These are phyloP conservation scores for Penicillium griseofulvum DNA, from an alignment of 2,329 filamentous ascomycete genomes.

Conservation along the genomic window DNA sequence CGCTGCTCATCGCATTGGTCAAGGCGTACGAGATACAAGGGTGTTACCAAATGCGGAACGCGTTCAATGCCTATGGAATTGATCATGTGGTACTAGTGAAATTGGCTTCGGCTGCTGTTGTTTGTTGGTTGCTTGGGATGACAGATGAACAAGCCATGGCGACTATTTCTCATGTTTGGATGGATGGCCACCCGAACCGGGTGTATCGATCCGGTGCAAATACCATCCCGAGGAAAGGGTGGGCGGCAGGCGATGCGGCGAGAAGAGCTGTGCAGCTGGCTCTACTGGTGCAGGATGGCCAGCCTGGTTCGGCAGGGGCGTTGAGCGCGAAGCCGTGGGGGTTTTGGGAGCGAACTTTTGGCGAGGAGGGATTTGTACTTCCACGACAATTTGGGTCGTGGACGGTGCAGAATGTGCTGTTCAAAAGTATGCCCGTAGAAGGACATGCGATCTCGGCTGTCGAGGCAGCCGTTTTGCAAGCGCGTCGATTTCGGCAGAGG, in stretches of 20 bases:
- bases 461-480: conserved; percentile 30
- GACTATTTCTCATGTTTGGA: conserved; percentile 42
- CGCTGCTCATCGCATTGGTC: conserved; percentile 35
- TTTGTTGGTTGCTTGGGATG: conserved; percentile 39
- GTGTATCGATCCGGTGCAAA: conserved; percentile 36
- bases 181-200: conserved; percentile 40
- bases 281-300: conserved; percentile 27
- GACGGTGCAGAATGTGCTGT: conserved; percentile 25
- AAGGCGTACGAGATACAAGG: conserved; percentile 48
- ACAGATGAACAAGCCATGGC: conserved; percentile 33
- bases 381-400: conserved; percentile 20
- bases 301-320: conserved; percentile 29
- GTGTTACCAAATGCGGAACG: conserved; percentile 34
- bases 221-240: conserved; percentile 42
- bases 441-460: conserved; percentile 36
- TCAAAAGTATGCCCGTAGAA: conserved; percentile 32
- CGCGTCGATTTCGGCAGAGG: conserved; percentile 7
- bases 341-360: conserved; percentile 31
- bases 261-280: conserved; percentile 42
- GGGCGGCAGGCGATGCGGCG: conserved; percentile 44
- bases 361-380: conserved; percentile 18
- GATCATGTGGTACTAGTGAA: conserved; percentile 47
- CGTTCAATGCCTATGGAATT: conserved; percentile 42
- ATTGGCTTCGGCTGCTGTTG: conserved; percentile 41
- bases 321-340: conserved; percentile 37